These are phyloP conservation scores for Arachnopeziza araneosa DNA, from an alignment of 2,329 filamentous ascomycete genomes.

Conservation along the genomic window DNA sequence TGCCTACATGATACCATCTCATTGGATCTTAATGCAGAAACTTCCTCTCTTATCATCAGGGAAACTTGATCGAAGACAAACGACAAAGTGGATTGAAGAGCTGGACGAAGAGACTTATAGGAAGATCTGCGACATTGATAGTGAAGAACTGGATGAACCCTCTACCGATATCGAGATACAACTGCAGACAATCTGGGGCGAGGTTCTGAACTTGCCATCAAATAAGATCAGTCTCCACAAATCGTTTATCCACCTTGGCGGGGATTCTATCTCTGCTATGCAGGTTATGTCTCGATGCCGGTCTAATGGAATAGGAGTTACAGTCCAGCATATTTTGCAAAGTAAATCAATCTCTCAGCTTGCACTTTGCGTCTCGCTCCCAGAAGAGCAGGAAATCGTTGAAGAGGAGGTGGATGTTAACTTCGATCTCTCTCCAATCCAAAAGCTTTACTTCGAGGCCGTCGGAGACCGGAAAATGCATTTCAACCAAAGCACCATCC, in stretches of 20 bases:
- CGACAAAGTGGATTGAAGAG: not conserved
- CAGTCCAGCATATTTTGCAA: conserved; percentile 19
- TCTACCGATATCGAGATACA: conserved; percentile 6
- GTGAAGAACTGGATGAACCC: not conserved
- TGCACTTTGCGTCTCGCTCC: not conserved
- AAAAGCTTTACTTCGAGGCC: conserved; percentile 22
- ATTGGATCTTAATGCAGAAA: conserved; percentile 26
- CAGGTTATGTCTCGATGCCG: conserved; percentile 11
- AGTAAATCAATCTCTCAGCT: conserved; percentile 11
- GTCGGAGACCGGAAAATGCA: conserved; percentile 12
- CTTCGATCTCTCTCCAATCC: conserved; percentile 25
- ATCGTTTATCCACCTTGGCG: conserved; percentile 18
- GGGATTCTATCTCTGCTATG: conserved; percentile 23
- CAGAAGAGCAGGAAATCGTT: not conserved
- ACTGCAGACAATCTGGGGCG: conserved; percentile 8
- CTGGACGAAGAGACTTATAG: not conserved
- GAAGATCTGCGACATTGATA: not conserved
- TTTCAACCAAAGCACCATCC: conserved; percentile 26
- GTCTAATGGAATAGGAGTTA: conserved; percentile 9
- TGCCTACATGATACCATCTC: conserved; percentile 33
- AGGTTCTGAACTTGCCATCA: conserved; percentile 11
- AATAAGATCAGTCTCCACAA: conserved; percentile 10
- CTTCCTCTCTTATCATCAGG: conserved; percentile 27
- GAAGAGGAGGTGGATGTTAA: conserved; percentile 5
- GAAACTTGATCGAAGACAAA: conserved; percentile 30